Evolutionary conservation across 768 basidiomycete species (phyloP), one percentile per base, ranked within the genome.

Genomic region (Termitomyces heimii): DNA sequence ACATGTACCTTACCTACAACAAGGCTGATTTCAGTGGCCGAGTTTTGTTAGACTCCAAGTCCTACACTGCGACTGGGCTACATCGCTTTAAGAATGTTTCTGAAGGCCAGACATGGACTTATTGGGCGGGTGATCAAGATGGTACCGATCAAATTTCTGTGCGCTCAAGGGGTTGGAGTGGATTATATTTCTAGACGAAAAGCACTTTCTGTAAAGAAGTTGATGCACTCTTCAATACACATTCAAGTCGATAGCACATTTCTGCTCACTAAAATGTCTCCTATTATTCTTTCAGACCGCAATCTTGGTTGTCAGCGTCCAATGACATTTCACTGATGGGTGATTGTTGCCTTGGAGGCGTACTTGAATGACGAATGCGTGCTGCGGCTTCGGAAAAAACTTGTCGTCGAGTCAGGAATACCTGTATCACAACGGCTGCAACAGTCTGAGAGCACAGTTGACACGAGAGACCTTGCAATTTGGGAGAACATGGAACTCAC

Each of bases 1-100:
- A 84, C 53, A 65, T 84, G 66, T 80, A 83, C 68, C 68, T 86
- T 48, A 82, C 75, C 3, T 85, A 85, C 67, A 71, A 71, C 55
- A 69, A 81, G 31, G 73, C 82, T 13, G 71, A 75, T 46, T 82
- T 78, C 68, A 76, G 68, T 60, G 84, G 83, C 6, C 73, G 71
- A 43, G 67, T 83, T 47, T 67, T 76, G 31, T 56, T 85, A 32
- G 60, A 70, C 5, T 74, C 81, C 26, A 75, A 69, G 47, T 79
- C 78, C 5, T 77, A 62, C 56, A 71, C 70, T 26, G 64, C 72
- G 7, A 71, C 68, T 24, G 73, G 73, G 10, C 57, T 68, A 9
- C 60, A 63, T 12, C 60, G 56, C 28, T 53, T 66, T 12, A 45
- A 51, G 4, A 45, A 31, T 39, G 48, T 20, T 14, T 53, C 60